phyloP scores from a whole-genome alignment of 305 asterid genomes.

The Fraxinus latifolia region DNA sequence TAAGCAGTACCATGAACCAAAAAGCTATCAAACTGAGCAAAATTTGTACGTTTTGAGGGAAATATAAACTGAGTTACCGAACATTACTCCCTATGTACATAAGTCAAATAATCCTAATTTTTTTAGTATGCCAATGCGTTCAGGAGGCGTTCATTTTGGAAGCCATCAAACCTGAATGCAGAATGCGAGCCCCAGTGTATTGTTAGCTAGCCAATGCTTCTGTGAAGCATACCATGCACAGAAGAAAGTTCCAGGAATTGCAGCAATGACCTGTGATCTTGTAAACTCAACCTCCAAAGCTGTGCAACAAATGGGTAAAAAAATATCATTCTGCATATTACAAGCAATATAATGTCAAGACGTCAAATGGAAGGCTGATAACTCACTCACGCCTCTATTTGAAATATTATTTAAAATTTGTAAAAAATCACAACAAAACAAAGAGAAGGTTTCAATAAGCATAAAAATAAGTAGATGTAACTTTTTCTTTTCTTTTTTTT shows the following conservation, averaged over 20 bases:
- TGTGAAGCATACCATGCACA: conserved; percentile 88
- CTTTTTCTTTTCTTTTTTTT: not conserved
- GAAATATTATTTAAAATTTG: not conserved
- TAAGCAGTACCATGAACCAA: not conserved
- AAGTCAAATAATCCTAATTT: not conserved
- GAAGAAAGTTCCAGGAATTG: conserved; percentile 84
- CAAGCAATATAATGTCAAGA: conserved; percentile 22
- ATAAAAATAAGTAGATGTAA: not conserved
- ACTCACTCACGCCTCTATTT: not conserved
- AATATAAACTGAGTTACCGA: not conserved
- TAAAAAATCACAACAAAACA: not conserved
- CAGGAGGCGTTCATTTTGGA: not conserved
- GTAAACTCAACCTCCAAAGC: conserved; percentile 92
- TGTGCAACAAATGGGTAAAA: conserved; percentile 39
- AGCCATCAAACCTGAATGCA: conserved; percentile 68
- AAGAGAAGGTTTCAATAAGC: not conserved
- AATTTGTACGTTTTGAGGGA: not conserved
- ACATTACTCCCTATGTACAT: not conserved
- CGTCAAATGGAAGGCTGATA: conserved; percentile 10
- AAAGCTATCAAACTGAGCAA: not conserved
- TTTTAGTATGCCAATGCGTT: not conserved
- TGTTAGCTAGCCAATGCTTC: conserved; percentile 98
- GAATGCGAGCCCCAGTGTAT: conserved; percentile 84
- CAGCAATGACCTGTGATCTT: conserved; percentile 73
- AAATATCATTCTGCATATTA: conserved; percentile 28